Base-by-base conservation (phyloP, 495 filamentous ascomycete genomes). In the Melanomma pulvis-pyrius region DNA sequence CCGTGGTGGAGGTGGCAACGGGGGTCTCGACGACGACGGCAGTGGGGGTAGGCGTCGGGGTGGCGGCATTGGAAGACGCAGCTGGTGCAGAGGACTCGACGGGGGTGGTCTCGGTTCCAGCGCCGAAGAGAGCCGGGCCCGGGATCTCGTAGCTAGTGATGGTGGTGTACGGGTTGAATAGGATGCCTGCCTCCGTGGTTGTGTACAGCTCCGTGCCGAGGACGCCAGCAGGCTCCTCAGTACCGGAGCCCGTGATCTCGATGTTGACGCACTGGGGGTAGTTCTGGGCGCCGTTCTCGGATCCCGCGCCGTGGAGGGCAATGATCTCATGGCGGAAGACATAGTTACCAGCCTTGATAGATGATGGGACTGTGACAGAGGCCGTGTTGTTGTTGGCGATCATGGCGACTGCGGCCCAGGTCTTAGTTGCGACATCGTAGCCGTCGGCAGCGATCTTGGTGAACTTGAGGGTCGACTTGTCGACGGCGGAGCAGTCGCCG, bases 311-410 rank as follows among this genome's bases (percentile, higher is more conserved):
- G 28, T 71, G 69, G 11, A 71, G 55, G 1, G 69, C 64, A 34
- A 71, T 71, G 47, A 67, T 70, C 52, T 71, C 68, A 36, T 71
- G 68, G 44, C 68, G 57, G 53, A 71, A 50, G 34, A 71, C 69
- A 53, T 71, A 71, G 5, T 56, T 67, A 13, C 71, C 71, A 15
- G 64, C 54, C 6, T 17, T 47, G 41, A 73, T 47, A 12, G 28
- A 55, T 9, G 54, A 46, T 0, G 71, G 71, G n/a, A 73, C 60
- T 11, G 54, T 73, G 2, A 56, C 32, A 0, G 41, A 52, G 64
- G 69, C 71, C 8, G 65, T 69, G 59, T 59, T 59, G 61, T 69
- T 66, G 49, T 59, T 66, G 1, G 17, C 32, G 32, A 71, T 69
- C 64, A 73, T 36, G 15, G 21, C 61, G 28, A 61, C 48, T 11